Conservation (phyloP, 306 rosid genomes). For the Citrullus amarus region DNA sequence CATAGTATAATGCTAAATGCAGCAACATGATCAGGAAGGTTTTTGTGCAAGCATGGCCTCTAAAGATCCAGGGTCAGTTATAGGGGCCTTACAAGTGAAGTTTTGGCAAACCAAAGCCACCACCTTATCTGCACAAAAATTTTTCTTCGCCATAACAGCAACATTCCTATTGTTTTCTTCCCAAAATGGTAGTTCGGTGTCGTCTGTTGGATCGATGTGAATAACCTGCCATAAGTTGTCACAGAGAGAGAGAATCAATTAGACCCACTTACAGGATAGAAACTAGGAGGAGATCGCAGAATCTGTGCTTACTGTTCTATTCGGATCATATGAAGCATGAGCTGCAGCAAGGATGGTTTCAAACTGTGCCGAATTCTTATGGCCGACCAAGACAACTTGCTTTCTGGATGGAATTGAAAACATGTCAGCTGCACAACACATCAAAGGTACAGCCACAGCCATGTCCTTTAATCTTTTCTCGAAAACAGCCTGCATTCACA, state of each 20-base stretch:
- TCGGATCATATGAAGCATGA: conserved; percentile 62
- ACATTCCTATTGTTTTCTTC: conserved; percentile 54
- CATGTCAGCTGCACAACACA: conserved; percentile 92
- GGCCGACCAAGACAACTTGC: conserved; percentile 78
- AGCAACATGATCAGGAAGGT: conserved; percentile 10
- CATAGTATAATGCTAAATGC: not conserved
- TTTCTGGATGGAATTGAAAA: conserved; percentile 40
- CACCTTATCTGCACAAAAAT: conserved; percentile 32
- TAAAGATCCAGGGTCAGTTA: conserved; percentile 37
- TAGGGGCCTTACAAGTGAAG: conserved; percentile 66
- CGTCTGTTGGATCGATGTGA: conserved; percentile 55
- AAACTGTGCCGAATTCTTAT: conserved; percentile 32
- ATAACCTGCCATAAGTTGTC: conserved; percentile 40
- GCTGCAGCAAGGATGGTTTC: conserved; percentile 60
- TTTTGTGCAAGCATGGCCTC: conserved; percentile 38
- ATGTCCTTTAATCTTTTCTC: conserved; percentile 59
- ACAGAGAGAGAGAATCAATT: not conserved
- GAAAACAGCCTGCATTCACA: conserved; percentile 62
- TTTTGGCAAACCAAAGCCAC: conserved; percentile 77
- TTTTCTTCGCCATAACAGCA: conserved; percentile 62
- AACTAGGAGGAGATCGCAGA: not conserved
- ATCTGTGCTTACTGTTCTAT: conserved; percentile 52
- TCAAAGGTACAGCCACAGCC: conserved; percentile 92
- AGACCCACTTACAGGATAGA: not conserved
- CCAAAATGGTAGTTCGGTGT: conserved; percentile 72